Base-by-base conservation (phyloP, 495 filamentous ascomycete species). In the Penicillium riverlandense region DNA sequence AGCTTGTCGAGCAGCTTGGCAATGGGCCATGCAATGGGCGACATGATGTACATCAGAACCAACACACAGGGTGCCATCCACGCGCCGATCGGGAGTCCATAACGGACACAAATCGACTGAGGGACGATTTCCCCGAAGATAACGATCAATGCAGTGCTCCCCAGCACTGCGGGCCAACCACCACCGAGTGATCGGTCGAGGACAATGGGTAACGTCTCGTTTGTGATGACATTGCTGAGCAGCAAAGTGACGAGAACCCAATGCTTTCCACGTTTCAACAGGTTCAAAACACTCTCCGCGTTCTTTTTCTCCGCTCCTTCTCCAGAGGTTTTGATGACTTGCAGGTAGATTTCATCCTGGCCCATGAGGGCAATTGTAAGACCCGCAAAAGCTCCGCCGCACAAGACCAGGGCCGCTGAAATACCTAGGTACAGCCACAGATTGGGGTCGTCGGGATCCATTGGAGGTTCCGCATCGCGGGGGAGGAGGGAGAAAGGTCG, bases 231-330 rank as follows among this genome's bases (percentile, higher is more conserved):
- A 66, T 98, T 98, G 53, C 88, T 86, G 39, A 98, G 69, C 4
- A 98, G 77, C 29, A 98, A 70, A 10, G 92, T 98, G 29, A 98
- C 92, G 42, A 98, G 71, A n/a, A 98, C 92, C 92, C 92, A 98
- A 65, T 98, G 92, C 56, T 98, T 98, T 35, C 92, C 94, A 37
- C 77, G 81, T 45, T 91, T 82, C 37, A 98, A 63, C 11, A 98
- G 71, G 22, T 79, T 77, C 47, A 90, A 77, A 1, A 98, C 92
- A 48, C 78, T 83, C 22, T 72, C 76, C 2, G 92, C 94, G 59
- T 96, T 84, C 54, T 83, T 86, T 50, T 80, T 79, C 58, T 98
- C 89, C 15, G 64, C 71, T 47, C 65, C 84, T 62, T 95, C 90
- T 35, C 88, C 84, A n/a, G 88, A 89, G 35, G 78, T 80, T 45